Conservation (phyloP, 345 rosid species). For the Noccaea caerulescens region DNA sequence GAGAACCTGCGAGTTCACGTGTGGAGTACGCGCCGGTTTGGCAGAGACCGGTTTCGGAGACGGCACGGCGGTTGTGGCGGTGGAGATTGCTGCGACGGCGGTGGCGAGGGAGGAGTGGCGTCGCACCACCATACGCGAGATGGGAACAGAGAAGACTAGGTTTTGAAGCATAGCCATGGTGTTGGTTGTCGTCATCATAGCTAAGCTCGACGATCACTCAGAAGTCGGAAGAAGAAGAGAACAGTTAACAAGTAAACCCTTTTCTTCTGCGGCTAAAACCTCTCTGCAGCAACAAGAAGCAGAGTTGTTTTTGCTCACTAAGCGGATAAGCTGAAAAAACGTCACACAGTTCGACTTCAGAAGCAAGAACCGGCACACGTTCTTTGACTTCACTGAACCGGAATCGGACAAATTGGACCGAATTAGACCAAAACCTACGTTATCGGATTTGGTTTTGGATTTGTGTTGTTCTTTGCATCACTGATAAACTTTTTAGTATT, state of each 20-base stretch:
- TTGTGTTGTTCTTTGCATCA: background rate
- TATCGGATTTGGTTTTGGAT: background rate
- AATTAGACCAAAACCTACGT: background rate
- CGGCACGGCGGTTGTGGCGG: slow-evolving; percentile 38
- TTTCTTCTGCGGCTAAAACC: slow-evolving; percentile 49
- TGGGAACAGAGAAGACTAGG: slow-evolving; percentile 53
- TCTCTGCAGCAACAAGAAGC: slow-evolving; percentile 24
- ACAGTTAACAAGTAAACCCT: slow-evolving; percentile 34
- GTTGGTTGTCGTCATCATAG: slow-evolving; percentile 46
- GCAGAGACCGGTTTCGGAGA: slow-evolving; percentile 44
- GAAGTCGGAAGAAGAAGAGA: slow-evolving; percentile 9
- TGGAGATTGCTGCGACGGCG: slow-evolving; percentile 29
- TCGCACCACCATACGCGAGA: slow-evolving; percentile 53
- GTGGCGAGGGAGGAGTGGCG: slow-evolving; percentile 52
- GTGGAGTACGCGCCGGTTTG: slow-evolving; percentile 51
- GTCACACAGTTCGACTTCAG: slow-evolving; percentile 14
- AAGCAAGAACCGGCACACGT: slow-evolving; percentile 21
- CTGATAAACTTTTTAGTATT: too few relatives aligned
- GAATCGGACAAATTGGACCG: background rate
- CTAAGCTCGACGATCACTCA: slow-evolving; percentile 7
- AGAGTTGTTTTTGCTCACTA: slow-evolving; percentile 17
- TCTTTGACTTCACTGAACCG: background rate
- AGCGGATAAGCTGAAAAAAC: slow-evolving; percentile 39
- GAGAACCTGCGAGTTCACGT: slow-evolving; percentile 67
- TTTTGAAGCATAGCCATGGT: slow-evolving; percentile 70